Base-by-base conservation (phyloP, 2,329 filamentous ascomycete species). In the Cladosporium sp. region DNA sequence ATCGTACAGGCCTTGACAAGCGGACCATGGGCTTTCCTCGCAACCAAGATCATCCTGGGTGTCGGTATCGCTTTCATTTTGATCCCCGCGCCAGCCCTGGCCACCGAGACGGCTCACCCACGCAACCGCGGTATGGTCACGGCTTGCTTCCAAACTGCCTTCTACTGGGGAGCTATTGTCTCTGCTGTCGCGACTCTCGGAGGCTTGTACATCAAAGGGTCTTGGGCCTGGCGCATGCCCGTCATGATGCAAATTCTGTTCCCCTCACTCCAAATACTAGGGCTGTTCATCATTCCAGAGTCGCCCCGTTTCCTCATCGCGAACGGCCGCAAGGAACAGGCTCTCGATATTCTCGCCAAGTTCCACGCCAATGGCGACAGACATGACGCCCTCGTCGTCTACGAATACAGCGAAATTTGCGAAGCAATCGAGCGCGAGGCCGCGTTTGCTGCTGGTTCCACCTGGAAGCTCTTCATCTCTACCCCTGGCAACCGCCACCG, bases 361-460 rank as follows among this genome's bases (percentile, higher is more conserved):
- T 68, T 64, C 21, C 68, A 69, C 12, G 68, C 66, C 1, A 67
- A 64, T 41, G 68, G 68, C 26, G 65, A 68, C 28, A 47, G 51
- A 5, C 38, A 67, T 15, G 65, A 67, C 38, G 54, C 63, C 12
- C 54, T 65, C 18, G 63, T 65, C 18, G 54, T 58, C 38, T 58
- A 58, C 26, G 63, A 65, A 21, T 66, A 65, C 18, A 64, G 58
- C 34, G 68, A 69, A 47, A 67, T 69, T 83, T 84, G 81, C 49
- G 60, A 63, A 55, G 60, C 60, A 8, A 63, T 63, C 49, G 60
- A 63, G 47, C 60, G 60, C n/a, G 52, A 57, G 21, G 62, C 62
- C 44, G 52, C 41, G 7, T 49, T 64, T 14, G 41, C 24, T 24
- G 8, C 26, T 12, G 49, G 32, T 15, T 64, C 62, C 4, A 64